A percentile compares a stretch with the other conserved stretches of the same genome.
Conservation (phyloP, 495 filamentous ascomycete species). For the Trichoderma orchidacearum region DNA sequence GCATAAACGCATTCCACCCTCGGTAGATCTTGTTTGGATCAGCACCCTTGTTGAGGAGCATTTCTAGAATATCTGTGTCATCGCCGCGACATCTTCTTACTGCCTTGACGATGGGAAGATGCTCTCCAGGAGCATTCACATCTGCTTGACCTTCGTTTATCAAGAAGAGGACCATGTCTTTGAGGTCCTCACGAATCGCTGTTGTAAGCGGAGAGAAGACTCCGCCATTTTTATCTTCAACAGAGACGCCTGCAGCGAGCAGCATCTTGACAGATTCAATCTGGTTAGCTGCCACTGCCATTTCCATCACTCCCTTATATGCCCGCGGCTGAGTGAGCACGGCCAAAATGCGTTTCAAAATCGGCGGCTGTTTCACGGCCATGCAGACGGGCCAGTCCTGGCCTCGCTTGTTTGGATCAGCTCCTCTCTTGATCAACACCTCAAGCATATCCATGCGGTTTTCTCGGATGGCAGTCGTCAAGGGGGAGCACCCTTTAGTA, state of each 20-base stretch:
- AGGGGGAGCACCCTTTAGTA: slow-evolving; percentile 25
- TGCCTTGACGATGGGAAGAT: slow-evolving; percentile 40
- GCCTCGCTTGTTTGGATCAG: slow-evolving; percentile 35
- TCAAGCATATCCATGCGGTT: slow-evolving; percentile 31
- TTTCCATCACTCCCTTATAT: slow-evolving; percentile 40
- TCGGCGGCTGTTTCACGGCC: slow-evolving; percentile 30
- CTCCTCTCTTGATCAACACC: slow-evolving; percentile 33
- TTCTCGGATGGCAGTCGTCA: slow-evolving; percentile 41
- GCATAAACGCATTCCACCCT: slow-evolving; percentile 38
- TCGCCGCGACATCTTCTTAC: slow-evolving; percentile 31
- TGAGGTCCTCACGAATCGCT: slow-evolving; percentile 36
- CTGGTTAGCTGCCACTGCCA: slow-evolving; percentile 37
- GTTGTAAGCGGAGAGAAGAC: slow-evolving; percentile 43
- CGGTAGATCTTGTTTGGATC: slow-evolving; percentile 41
- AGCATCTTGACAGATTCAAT: slow-evolving; percentile 29
- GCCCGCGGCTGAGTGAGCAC: slow-evolving; percentile 26
- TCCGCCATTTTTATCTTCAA: slow-evolving; percentile 43
- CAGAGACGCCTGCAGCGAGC: slow-evolving; percentile 31
- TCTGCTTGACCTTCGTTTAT: slow-evolving; percentile 37
- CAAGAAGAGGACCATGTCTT: slow-evolving; percentile 33
- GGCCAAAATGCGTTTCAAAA: slow-evolving; percentile 32
- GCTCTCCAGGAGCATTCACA: slow-evolving; percentile 38
- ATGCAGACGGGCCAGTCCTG: slow-evolving; percentile 43
- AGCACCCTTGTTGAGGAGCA: slow-evolving; percentile 36
- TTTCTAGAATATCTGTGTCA: slow-evolving; percentile 31